Percentiles rank a stretch among this genome's conserved stretches.
phyloP scores from a whole-genome alignment of 148 eudicot species.

The Fallopia convolvulus region DNA sequence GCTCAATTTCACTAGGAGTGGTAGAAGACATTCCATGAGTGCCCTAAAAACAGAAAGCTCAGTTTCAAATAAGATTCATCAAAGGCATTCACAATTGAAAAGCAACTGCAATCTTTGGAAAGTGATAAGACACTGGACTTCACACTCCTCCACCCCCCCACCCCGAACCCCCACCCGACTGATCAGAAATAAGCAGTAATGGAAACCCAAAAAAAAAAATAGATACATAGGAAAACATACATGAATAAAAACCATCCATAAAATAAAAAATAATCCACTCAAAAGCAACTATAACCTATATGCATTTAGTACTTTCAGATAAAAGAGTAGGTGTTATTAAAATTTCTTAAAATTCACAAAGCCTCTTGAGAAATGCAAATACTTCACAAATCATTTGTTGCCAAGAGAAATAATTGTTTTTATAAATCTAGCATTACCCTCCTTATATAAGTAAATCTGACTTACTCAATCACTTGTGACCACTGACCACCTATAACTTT shows the following conservation, averaged over 20 bases:
- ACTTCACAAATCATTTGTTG: not conserved
- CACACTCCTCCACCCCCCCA: too few relatives aligned
- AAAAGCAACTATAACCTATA: not conserved
- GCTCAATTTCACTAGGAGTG: constrained; percentile 26
- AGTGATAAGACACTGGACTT: not conserved
- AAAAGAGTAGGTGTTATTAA: not conserved
- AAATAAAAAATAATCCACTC: not conserved
- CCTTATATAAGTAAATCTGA: not conserved
- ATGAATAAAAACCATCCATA: not conserved
- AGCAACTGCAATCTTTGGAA: not conserved
- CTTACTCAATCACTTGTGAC: not conserved
- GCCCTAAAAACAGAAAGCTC: constrained; percentile 28
- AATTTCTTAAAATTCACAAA: not conserved
- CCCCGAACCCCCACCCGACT: too few relatives aligned
- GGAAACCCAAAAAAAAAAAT: too few relatives aligned
- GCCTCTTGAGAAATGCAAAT: not conserved
- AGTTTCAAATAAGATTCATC: not conserved
- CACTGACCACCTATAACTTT: not conserved
- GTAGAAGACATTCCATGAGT: constrained; percentile 20
- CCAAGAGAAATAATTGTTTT: not conserved
- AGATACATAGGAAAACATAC: not conserved
- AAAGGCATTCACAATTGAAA: not conserved
- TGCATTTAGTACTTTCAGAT: not conserved
- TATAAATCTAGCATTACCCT: not conserved
- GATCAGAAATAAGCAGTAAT: too few relatives aligned